Base-by-base conservation (phyloP, 208 protist species). In the Strigomonas galati region DNA sequence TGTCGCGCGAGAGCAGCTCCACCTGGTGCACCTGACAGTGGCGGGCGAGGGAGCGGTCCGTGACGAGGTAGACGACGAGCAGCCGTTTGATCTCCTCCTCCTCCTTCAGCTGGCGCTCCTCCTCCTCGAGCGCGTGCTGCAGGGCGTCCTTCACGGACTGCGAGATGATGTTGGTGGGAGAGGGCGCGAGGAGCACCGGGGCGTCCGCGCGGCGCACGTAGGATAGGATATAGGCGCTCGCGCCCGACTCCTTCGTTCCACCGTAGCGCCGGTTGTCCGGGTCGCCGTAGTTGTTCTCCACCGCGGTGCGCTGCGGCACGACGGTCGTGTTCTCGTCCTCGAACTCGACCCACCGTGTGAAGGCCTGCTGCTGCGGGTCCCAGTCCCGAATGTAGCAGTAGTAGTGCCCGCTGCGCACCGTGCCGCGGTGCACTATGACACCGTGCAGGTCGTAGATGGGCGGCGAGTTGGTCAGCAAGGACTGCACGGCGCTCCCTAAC, bases 381-480 rank as follows among this genome's bases (percentile, higher is more conserved):
- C 82, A 92, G 37, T 90, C 74, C 2, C 82, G 82, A 62, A 96
- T 94, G 75, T 92, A 96, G 72, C 87, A 92, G 69, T 90, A 91
- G 78, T 96, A 96, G 72, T 96, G 90, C n/a, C 90, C 90, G 64
- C 83, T 91, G 62, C 82, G 76, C n/a, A 85, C 85, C 24, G 86
- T 91, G 51, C 90, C 90, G 59, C 85, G 83, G 72, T 96, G 90
- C 24, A 96, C 90, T 63, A 96, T 93, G 30, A 96, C 84, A 30
- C 87, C 84, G 31, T 92, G 83, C 51, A 96, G 72, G 48, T 93
- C 85, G 73, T 96, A 96, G 19, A 92, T 82, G 7, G 90, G 77
- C 1, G 76, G 83, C n/a, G 84, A 83, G 61, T 91, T 60, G 54
- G 35, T 69, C 17, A 56, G 64, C 55, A 88, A 81, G 15, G 76